Conservation (phyloP, 495 filamentous ascomycete genomes). For the Xylaria intraflava region DNA sequence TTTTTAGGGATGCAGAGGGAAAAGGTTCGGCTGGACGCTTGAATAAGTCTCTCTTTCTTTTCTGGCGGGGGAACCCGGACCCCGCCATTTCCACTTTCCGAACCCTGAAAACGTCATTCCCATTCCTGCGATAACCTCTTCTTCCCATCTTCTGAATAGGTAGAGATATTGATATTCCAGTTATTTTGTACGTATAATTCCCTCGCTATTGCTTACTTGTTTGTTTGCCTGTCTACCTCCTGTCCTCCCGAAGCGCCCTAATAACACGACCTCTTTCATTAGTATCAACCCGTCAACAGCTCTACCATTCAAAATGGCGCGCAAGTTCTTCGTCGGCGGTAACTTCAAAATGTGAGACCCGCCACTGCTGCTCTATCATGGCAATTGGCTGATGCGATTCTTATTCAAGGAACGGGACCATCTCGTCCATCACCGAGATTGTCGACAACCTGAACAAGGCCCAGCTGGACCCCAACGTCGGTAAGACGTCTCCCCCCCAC, state of each 20-base stretch:
- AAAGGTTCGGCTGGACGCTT: no score
- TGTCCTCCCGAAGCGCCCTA: not conserved
- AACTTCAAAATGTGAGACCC: conserved; percentile 93
- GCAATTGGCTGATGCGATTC: not conserved
- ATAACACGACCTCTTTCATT: not conserved
- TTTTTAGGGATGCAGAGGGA: no score
- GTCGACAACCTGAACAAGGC: conserved; percentile 80
- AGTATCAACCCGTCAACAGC: not conserved
- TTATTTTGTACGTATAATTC: not conserved
- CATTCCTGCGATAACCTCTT: not conserved
- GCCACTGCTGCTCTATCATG: conserved; percentile 10
- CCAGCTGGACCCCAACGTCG: conserved; percentile 59
- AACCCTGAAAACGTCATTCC: no score
- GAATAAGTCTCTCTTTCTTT: no score
- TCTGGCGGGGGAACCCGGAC: no score
- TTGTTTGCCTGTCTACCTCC: not conserved
- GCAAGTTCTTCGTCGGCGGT: conserved; percentile 98
- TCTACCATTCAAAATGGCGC: conserved; percentile 57
- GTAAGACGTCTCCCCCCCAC: conserved; percentile 36
- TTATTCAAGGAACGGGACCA: conserved; percentile 75
- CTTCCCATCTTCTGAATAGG: not conserved
- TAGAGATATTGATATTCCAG: no score
- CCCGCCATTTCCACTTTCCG: no score
- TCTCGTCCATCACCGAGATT: conserved; percentile 78
- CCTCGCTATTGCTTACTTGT: no score